A percentile compares a stretch with the other conserved stretches of the same genome.
These are phyloP conservation scores for Amborella trichopoda DNA, from an alignment of 164 flowering plant genomes.

Conservation along the genomic window DNA sequence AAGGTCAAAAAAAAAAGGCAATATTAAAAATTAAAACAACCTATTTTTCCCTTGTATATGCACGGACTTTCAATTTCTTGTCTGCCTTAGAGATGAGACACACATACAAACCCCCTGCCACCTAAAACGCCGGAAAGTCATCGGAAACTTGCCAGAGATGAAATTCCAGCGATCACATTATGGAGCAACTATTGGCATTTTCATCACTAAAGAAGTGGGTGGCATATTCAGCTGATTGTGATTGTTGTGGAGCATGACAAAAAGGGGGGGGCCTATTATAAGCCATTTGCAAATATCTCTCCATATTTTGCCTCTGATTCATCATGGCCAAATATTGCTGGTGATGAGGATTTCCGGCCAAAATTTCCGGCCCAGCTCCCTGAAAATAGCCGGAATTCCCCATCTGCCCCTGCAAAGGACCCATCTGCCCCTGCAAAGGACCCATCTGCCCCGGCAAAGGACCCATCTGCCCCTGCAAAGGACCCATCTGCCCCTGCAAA, in stretches of 20 bases:
- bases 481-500: too few relatives aligned
- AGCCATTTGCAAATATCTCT: slow-evolving; percentile 83
- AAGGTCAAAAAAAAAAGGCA: too few relatives aligned
- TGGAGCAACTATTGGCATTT: slow-evolving; percentile 71
- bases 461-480: slow-evolving; percentile 40
- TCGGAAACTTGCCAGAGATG: too few relatives aligned
- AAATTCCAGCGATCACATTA: slow-evolving; percentile 91
- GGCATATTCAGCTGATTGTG: slow-evolving; percentile 3
- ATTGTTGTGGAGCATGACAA: slow-evolving; percentile 43
- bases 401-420: slow-evolving; percentile 66
- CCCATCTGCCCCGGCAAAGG: slow-evolving; percentile 29
- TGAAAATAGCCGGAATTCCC: slow-evolving; percentile 34
- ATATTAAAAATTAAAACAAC: too few relatives aligned
- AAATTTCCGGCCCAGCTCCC: slow-evolving; percentile 42
- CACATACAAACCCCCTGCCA: too few relatives aligned
- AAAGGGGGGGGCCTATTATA: slow-evolving; percentile 70
- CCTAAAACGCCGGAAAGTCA: too few relatives aligned
- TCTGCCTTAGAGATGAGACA: too few relatives aligned
- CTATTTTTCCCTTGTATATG: too few relatives aligned
- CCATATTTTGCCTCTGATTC: slow-evolving; percentile 78
- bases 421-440: slow-evolving; percentile 33
- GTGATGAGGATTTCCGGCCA: slow-evolving; percentile 47
- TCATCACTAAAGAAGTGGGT: slow-evolving; percentile 73
- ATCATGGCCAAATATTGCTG: slow-evolving; percentile 52
- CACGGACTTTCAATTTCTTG: too few relatives aligned